Base-by-base conservation (phyloP, 139 green algal species). In the Mesostigma viride region DNA sequence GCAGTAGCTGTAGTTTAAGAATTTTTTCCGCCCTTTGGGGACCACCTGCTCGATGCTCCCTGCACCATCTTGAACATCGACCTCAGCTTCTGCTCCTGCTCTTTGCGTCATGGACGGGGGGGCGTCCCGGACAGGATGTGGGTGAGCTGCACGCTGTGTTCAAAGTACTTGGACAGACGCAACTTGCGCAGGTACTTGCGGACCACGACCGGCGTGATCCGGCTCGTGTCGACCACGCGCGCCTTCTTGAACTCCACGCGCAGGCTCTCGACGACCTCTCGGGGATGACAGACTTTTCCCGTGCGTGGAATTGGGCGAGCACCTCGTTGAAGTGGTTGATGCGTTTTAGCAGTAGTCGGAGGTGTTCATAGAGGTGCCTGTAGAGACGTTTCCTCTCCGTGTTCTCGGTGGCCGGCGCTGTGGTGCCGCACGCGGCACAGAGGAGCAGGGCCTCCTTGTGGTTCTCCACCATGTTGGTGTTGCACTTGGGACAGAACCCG, bases 121-220 rank as follows among this genome's bases (percentile, higher is more conserved):
- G 70, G 64, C 2, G 58, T 58, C 1, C 64, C 70, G n/a, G 53
- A 65, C 1, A 76, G 44, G 1, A 32, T 30, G 11, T 59, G 14
- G 2, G 62, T 69, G 58, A 76, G 71, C 20, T 65, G 27, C 5
- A 48, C 6, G 1, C 53, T 51, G 32, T 76, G 70, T 57, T 76
- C 70, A n/a, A n/a, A n/a, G n/a, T n/a, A n/a, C n/a, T n/a, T n/a
- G n/a, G n/a, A n/a, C n/a, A n/a, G n/a, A n/a, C 46, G 17, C 14
- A 77, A 58, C 33, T 77, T 77, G 14, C 62, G 61, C 14, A 77
- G 64, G 35, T 73, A 59, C 4, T 28, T 59, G 48, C 48, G 48
- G 11, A 59, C 48, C 4, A 26, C 4, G 48, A 6, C 20, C 11
- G 48, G 48, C 11, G 48, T 59, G 11, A 59, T 17, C 48, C 3